Evolutionary conservation across 148 eudicot species (phyloP), one percentile per base, ranked within the genome.

Genomic region (Cornus suecica): DNA sequence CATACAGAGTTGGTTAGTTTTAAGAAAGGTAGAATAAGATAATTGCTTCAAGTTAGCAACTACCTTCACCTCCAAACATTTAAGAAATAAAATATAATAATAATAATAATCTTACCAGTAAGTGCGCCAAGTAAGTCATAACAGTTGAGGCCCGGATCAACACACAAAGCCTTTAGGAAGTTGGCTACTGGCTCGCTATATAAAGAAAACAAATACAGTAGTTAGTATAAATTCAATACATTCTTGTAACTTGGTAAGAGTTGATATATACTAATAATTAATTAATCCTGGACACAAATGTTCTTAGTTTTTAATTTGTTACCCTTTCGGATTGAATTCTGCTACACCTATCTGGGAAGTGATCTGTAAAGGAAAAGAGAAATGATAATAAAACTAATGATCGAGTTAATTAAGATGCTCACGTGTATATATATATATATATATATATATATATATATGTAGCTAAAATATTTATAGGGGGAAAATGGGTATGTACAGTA

Each of bases 241-340:
- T 18, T 37, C 9, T 37, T 0, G n/a, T n/a, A n/a, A n/a, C 2
- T 32, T 32, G 5, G 34, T 32, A 32, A 32, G 34, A 32, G 34
- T 32, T 32, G 34, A 32, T 32, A n/a, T n/a, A n/a, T n/a, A n/a
- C n/a, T n/a, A n/a, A n/a, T n/a, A n/a, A n/a, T n/a, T n/a, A 32
- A 32, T 32, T 32, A 32, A 32, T 32, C 34, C 34, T 2, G 34
- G 34, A 32, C 34, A 32, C 2, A 5, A 32, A 5, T 2, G 34
- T 32, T 32, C 23, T 20, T 45, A 54, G 37, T 27, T 20, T 66
- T 56, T 63, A 3, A 31, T 69, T 51, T 8, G 41, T 76, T 84
- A 90, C 94, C 84, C 86, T 76, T 69, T 83, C 1, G 90, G 92
- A 80, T 88, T 80, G 77, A 90, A 88, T 69, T 90, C 92, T n/a